Base-by-base conservation (phyloP, 169 alveolate genomes). In the Eimeria sp. region DNA sequence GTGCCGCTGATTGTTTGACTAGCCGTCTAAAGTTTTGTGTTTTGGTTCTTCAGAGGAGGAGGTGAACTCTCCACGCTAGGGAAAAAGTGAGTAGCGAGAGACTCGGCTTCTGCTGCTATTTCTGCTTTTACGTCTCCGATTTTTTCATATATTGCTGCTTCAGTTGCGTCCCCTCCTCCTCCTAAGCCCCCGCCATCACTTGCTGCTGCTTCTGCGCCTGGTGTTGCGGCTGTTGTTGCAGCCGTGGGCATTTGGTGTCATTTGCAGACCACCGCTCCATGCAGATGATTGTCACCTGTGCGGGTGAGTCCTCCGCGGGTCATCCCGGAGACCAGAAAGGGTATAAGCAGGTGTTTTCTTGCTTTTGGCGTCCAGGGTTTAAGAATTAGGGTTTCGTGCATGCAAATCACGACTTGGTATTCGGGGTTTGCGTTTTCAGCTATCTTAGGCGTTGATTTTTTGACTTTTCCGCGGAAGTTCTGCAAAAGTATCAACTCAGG, bases 211-310 rank as follows among this genome's bases (percentile, higher is more conserved):
- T 20, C 72, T 51, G 90, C 73, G 16, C n/a, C 72, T 51, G 45
- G 16, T 18, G 51, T 57, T 51, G 73, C 34, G 67, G 72, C 49
- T 51, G 43, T 57, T 6, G 73, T 22, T 86, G 54, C 61, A 34
- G 92, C 47, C 67, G 80, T 61, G 67, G 92, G 80, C 92, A 86
- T 61, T 86, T 86, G 61, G 34, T 86, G 6, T 43, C 92, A 43
- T 86, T 86, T 86, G 92, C 78, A 14, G 80, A 86, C 22, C 92
- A 86, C 67, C 92, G 92, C 78, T 86, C 92, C 34, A 86, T 86
- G 92, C 92, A 86, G 40, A 86, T 86, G 92, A 86, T 86, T 58
- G 78, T 86, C 92, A 86, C 92, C 43, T 86, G 92, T n/a, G 92
- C 67, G 27, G 92, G 92, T 86, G 67, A n/a, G 92, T 43, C 90